Percentiles rank a stretch among this genome's conserved stretches.
Conservation (phyloP, 2,329 filamentous ascomycete genomes). For the Trichophyton equinum region DNA sequence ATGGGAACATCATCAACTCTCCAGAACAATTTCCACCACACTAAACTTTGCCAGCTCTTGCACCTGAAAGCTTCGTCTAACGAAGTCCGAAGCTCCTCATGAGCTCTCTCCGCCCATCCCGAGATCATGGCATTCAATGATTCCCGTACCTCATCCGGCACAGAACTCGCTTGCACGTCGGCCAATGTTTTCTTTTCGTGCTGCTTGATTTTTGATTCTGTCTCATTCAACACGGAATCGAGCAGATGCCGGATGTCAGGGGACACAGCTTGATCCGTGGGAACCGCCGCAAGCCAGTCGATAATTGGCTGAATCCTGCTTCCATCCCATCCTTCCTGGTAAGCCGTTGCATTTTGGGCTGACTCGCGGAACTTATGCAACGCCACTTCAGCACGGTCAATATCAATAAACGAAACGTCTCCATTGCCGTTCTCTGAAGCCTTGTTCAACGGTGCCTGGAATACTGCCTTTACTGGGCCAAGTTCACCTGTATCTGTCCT, state of each 20-base stretch:
- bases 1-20: slow-evolving; percentile 82
- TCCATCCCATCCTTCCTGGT: slow-evolving; percentile 60
- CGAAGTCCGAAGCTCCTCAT: slow-evolving; percentile 69
- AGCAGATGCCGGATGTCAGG: slow-evolving; percentile 55
- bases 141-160: slow-evolving; percentile 33
- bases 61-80: slow-evolving; percentile 66
- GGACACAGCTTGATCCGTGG: slow-evolving; percentile 42
- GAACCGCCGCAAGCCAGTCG: slow-evolving; percentile 49
- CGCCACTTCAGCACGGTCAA: slow-evolving; percentile 49
- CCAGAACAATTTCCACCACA: slow-evolving; percentile 96
- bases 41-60: slow-evolving; percentile 63
- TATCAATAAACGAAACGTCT: slow-evolving; percentile 46
- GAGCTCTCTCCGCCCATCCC: slow-evolving; percentile 65
- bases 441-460: slow-evolving; percentile 38
- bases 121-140: slow-evolving; percentile 49
- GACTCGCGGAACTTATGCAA: slow-evolving; percentile 56
- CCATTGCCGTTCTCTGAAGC: slow-evolving; percentile 22
- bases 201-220: slow-evolving; percentile 22
- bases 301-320: slow-evolving; percentile 55
- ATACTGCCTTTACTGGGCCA: slow-evolving; percentile 22
- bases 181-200: slow-evolving; percentile 21
- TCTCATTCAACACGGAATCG: slow-evolving; percentile 46
- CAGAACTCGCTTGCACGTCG: slow-evolving; percentile 23
- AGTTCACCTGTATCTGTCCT: slow-evolving; percentile 21
- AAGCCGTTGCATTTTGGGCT: slow-evolving; percentile 55